A percentile compares a stretch with the other conserved stretches of the same genome.
Evolutionary conservation across 164 flowering plant genomes (phyloP).

Genomic region (Chimonanthus salicifolius): DNA sequence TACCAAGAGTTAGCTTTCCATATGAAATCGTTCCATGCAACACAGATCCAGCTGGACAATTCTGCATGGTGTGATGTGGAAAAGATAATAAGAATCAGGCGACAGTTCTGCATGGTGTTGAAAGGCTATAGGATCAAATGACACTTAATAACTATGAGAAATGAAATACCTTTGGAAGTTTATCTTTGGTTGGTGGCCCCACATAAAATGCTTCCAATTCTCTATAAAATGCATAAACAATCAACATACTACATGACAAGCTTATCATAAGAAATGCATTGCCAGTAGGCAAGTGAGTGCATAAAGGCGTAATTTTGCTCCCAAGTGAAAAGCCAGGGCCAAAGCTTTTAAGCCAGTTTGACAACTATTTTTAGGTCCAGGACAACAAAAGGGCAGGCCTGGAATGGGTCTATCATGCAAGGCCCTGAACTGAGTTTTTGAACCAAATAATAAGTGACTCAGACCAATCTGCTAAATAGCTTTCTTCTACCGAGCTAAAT

Average conservation of each 20-base stretch:
- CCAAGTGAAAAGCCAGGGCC: no score
- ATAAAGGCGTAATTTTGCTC: no score
- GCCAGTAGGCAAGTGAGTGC: neutral
- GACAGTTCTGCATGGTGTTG: neutral
- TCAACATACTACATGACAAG: neutral
- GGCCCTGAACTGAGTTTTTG: no score
- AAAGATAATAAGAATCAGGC: no score
- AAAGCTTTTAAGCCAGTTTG: no score
- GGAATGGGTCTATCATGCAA: no score
- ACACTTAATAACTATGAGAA: conserved; percentile 1
- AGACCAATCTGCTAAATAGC: no score
- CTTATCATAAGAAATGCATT: neutral
- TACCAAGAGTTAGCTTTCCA: conserved; percentile 46
- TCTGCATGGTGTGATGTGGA: conserved; percentile 32
- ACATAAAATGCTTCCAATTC: conserved; percentile 76
- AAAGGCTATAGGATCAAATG: neutral
- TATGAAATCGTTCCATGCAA: conserved; percentile 69
- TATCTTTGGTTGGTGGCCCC: conserved; percentile 80
- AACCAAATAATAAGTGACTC: no score
- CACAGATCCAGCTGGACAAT: conserved; percentile 67
- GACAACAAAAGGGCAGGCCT: no score
- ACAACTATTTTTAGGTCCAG: no score
- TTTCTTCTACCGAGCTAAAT: neutral
- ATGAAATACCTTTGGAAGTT: conserved; percentile 76
- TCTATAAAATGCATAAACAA: conserved; percentile 27